Conservation (phyloP, 495 filamentous ascomycete genomes). For the Pyrenula aspistea region DNA sequence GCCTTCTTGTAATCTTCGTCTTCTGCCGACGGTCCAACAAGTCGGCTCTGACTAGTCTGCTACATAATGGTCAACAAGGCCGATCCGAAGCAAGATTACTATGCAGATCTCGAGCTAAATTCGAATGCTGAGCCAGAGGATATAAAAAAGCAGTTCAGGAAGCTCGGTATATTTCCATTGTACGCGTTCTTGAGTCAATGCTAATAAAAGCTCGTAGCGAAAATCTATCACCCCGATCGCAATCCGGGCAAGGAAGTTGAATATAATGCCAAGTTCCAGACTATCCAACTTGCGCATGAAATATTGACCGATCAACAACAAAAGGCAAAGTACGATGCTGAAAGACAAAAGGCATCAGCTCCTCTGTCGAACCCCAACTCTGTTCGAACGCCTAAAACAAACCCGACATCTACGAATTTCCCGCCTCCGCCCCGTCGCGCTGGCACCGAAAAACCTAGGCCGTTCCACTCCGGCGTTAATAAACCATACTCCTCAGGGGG, state of each 20-base stretch:
- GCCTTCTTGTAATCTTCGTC: neutral
- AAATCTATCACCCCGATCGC: constrained; percentile 80
- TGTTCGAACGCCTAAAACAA: constrained; percentile 12
- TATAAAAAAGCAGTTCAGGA: constrained; percentile 77
- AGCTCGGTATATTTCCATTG: constrained; percentile 47
- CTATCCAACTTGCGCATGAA: constrained; percentile 77
- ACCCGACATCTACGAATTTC: constrained; percentile 7
- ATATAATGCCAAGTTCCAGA: constrained; percentile 68
- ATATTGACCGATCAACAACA: constrained; percentile 57
- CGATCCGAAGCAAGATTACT: constrained; percentile 69
- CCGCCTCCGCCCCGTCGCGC: constrained; percentile 16
- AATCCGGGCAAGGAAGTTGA: constrained; percentile 74
- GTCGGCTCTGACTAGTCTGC: neutral
- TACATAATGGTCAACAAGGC: constrained; percentile 55
- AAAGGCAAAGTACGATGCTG: constrained; percentile 65
- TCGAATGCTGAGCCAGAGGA: constrained; percentile 52
- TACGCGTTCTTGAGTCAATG: neutral
- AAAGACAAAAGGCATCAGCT: constrained; percentile 35
- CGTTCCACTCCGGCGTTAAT: constrained; percentile 7
- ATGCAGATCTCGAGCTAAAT: constrained; percentile 65
- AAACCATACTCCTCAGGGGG: constrained; percentile 12
- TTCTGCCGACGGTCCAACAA: neutral
- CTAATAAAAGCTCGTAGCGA: constrained; percentile 35
- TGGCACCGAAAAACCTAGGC: constrained; percentile 7
- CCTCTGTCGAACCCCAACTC: neutral